A percentile compares a stretch with the other conserved stretches of the same genome.
phyloP scores from a whole-genome alignment of 352 stramenopile genomes.

The Globisporangium camurandrum region DNA sequence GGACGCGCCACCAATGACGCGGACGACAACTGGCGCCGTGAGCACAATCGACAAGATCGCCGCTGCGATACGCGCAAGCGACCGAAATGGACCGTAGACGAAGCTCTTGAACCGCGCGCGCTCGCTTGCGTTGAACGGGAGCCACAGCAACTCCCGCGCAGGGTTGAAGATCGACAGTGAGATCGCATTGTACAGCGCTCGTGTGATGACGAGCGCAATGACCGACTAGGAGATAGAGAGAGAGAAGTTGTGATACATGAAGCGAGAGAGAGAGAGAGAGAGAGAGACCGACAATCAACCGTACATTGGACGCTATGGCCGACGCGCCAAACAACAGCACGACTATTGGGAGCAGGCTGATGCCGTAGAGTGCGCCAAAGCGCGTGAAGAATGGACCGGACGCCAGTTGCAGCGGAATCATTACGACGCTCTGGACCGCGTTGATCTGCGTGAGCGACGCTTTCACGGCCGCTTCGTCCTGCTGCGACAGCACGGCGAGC shows the following conservation, averaged over 20 bases:
- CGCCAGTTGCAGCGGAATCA: conserved; percentile 79
- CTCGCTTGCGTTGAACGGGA: conserved; percentile 68
- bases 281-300: not conserved
- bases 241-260: no score
- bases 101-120: conserved; percentile 76
- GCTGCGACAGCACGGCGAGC: conserved; percentile 60
- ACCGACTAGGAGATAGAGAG: conserved; percentile 34
- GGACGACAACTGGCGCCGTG: conserved; percentile 33
- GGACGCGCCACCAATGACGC: conserved; percentile 36
- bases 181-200: conserved; percentile 74
- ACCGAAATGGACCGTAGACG: conserved; percentile 71
- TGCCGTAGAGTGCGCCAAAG: conserved; percentile 84
- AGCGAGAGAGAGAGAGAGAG: not conserved
- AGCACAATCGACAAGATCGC: conserved; percentile 66
- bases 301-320: conserved; percentile 49
- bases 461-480: conserved; percentile 65
- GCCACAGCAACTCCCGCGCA: conserved; percentile 77
- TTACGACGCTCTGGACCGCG: conserved; percentile 78
- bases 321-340: conserved; percentile 68
- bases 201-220: conserved; percentile 49
- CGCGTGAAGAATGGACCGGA: conserved; percentile 77
- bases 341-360: conserved; percentile 54
- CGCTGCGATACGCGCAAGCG: conserved; percentile 66
- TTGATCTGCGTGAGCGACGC: conserved; percentile 70
- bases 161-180: conserved; percentile 81